A percentile compares a stretch with the other conserved stretches of the same genome.
Conservation (phyloP, 345 rosid genomes). For the Populus davidiana region DNA sequence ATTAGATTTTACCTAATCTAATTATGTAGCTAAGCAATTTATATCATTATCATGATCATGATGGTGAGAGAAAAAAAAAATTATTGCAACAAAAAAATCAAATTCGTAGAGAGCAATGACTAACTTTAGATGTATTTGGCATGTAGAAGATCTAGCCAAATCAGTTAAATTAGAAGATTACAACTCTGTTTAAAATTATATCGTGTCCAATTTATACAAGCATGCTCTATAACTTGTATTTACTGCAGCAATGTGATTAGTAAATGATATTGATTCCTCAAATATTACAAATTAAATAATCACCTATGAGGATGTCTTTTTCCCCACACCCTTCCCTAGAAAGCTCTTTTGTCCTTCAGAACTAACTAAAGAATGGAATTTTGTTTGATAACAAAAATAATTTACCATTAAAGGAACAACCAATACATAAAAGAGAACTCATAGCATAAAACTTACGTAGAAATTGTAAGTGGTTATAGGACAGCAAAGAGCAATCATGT, state of each 20-base stretch:
- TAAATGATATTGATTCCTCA: background rate
- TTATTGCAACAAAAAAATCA: background rate
- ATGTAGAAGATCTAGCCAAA: background rate
- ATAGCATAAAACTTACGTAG: constrained; percentile 24
- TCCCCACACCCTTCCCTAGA: background rate
- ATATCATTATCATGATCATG: background rate
- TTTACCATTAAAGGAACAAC: background rate
- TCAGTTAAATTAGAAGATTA: background rate
- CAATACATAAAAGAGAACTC: background rate
- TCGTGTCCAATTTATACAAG: background rate
- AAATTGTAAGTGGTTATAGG: constrained; percentile 7
- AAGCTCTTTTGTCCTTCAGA: background rate
- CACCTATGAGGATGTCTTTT: background rate
- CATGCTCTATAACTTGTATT: background rate
- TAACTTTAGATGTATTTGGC: background rate
- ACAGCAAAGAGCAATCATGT: constrained; percentile 16
- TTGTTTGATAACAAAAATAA: background rate
- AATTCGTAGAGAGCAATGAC: background rate
- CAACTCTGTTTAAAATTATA: background rate
- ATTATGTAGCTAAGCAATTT: background rate
- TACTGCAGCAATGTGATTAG: background rate
- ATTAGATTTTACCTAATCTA: background rate
- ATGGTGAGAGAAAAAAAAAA: background rate
- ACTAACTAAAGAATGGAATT: background rate
- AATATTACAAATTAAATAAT: background rate